These are phyloP conservation scores for Torrubiella hemipterigena DNA, from an alignment of 2,329 filamentous ascomycete genomes.

Conservation along the genomic window DNA sequence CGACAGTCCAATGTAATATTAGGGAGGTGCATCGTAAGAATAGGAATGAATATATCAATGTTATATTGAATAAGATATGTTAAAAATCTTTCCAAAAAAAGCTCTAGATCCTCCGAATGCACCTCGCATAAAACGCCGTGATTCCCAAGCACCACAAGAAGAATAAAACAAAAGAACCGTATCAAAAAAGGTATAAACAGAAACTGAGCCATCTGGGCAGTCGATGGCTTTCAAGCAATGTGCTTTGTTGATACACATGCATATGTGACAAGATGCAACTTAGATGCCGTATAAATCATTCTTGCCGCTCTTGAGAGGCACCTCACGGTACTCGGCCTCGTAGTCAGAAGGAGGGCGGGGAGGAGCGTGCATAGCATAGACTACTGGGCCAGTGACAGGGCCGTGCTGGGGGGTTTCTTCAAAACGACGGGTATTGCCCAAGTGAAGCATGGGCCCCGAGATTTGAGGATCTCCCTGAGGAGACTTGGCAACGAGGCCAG, in stretches of 20 bases:
- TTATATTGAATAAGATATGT: too few species aligned
- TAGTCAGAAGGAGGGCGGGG: background rate
- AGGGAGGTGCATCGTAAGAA: background rate
- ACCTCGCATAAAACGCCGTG: background rate
- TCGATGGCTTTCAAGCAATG: too few species aligned
- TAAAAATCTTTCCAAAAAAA: too few species aligned
- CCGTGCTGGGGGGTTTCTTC: background rate
- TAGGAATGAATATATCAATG: background rate
- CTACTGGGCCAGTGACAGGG: too few species aligned
- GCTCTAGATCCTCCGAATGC: background rate
- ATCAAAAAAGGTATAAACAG: too few species aligned
- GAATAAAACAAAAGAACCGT: background rate
- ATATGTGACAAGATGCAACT: background rate
- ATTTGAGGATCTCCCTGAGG: background rate
- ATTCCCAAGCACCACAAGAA: background rate
- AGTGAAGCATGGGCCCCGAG: background rate
- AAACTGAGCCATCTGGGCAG: too few species aligned
- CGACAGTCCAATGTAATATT: background rate
- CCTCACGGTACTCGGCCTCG: constrained; percentile 13
- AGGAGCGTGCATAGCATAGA: too few species aligned
- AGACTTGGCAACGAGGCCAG: constrained; percentile 1
- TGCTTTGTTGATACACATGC: too few species aligned
- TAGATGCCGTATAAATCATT: constrained; percentile 20
- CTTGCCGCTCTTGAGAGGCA: constrained; percentile 22
- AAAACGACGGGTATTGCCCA: background rate